Percentiles rank a stretch among this genome's conserved stretches.
Conservation (phyloP, 805 yeast genomes). For the Ogataea salicorniae region DNA sequence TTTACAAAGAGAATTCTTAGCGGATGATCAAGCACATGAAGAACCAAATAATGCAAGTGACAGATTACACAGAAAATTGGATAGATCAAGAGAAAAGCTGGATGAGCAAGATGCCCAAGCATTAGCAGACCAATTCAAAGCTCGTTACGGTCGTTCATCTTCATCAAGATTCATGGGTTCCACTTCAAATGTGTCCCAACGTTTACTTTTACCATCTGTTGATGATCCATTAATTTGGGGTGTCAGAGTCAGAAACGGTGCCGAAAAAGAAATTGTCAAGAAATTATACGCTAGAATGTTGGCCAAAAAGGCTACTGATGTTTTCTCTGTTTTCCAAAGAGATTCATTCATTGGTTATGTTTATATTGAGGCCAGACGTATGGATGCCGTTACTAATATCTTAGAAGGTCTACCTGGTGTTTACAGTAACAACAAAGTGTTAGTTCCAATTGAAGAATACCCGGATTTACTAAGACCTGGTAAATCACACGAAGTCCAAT, state of each 20-base stretch:
- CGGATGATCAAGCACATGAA: constrained; percentile 66
- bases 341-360: constrained; percentile 89
- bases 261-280: constrained; percentile 86
- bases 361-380: constrained; percentile 89
- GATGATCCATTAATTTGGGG: constrained; percentile 97
- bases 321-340: constrained; percentile 87
- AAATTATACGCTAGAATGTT: constrained; percentile 79
- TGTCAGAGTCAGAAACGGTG: constrained; percentile 86
- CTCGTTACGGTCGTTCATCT: constrained; percentile 84
- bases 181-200: constrained; percentile 85
- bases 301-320: constrained; percentile 73
- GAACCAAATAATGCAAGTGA: constrained; percentile 46
- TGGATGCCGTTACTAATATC: constrained; percentile 87
- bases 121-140: constrained; percentile 86
- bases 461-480: constrained; percentile 89
- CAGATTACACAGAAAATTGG: constrained; percentile 85
- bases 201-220: constrained; percentile 88
- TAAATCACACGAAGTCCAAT: constrained; percentile 79
- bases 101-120: constrained; percentile 94
- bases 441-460: constrained; percentile 93
- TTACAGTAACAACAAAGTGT: constrained; percentile 60
- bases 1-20: constrained; percentile 75
- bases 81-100: constrained; percentile 71
- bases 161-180: constrained; percentile 77
- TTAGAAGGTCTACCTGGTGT: constrained; percentile 86